These are phyloP conservation scores for Neurospora tetrasperma DNA, from an alignment of 495 filamentous ascomycete genomes.

Conservation along the genomic window DNA sequence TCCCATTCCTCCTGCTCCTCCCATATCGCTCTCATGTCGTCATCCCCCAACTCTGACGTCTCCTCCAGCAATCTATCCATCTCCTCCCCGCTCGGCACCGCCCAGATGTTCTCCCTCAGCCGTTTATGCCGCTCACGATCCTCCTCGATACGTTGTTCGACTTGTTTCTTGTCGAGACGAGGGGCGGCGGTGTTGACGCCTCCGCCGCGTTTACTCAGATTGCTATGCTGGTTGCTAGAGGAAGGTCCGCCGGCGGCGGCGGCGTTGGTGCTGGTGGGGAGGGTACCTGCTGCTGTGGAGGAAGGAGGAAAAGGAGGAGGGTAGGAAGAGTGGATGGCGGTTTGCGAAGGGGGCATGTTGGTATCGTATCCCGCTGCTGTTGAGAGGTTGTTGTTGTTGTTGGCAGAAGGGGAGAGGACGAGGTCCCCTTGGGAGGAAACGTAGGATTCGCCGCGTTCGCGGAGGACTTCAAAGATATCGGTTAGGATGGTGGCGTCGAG, in stretches of 20 bases:
- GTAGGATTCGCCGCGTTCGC: slow-evolving; percentile 52
- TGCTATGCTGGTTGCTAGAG: not conserved
- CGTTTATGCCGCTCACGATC: slow-evolving; percentile 93
- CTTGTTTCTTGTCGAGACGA: slow-evolving; percentile 66
- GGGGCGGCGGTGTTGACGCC: slow-evolving; percentile 19
- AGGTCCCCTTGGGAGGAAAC: slow-evolving; percentile 25
- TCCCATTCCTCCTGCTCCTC: slow-evolving; percentile 61
- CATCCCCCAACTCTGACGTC: slow-evolving; percentile 68
- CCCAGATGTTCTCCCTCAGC: slow-evolving; percentile 81
- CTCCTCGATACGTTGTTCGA: slow-evolving; percentile 94
- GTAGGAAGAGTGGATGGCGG: not conserved
- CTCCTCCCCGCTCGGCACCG: slow-evolving; percentile 56
- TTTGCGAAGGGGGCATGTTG: slow-evolving; percentile 22
- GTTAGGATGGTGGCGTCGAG: slow-evolving; percentile 55
- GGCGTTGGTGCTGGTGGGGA: no score
- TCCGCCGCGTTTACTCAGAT: not conserved
- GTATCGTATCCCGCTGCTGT: slow-evolving; percentile 15
- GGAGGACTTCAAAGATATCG: slow-evolving; percentile 72
- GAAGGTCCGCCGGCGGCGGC: no score
- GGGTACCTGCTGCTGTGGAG: no score
- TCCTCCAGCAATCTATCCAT: slow-evolving; percentile 61
- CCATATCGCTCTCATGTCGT: slow-evolving; percentile 60
- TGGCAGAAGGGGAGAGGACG: slow-evolving; percentile 22
- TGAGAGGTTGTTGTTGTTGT: not conserved
- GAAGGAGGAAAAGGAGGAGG: no score